These are phyloP conservation scores for Metschnikowia lunata DNA, from an alignment of 805 yeast species.

Conservation along the genomic window DNA sequence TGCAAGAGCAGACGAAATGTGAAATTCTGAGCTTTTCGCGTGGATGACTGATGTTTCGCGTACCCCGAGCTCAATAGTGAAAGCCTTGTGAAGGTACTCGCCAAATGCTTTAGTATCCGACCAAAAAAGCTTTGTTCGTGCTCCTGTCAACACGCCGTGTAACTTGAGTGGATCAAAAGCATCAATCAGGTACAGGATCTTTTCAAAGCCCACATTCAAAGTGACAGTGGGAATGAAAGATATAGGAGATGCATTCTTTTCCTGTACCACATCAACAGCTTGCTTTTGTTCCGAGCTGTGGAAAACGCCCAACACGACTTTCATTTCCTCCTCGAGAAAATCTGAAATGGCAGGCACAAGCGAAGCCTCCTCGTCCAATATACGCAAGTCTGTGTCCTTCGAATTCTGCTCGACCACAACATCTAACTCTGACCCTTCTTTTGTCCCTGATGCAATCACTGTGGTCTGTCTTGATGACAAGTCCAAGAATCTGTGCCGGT, in stretches of 20 bases:
- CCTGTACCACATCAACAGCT: not conserved
- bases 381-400: constrained; percentile 4
- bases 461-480: constrained; percentile 1
- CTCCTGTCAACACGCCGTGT: constrained; percentile 4
- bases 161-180: constrained; percentile 10
- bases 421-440: not conserved
- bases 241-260: not conserved
- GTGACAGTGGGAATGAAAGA: constrained; percentile 2
- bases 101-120: not conserved
- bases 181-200: constrained; percentile 2
- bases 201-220: constrained; percentile 2
- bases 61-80: constrained; percentile 17
- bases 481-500: not conserved
- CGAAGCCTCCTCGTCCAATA: constrained; percentile 5
- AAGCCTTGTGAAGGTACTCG: constrained; percentile 8
- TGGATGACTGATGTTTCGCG: constrained; percentile 18
- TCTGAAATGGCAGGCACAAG: not conserved
- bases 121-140: not conserved
- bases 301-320: not conserved
- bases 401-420: constrained; percentile 3
- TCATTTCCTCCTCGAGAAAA: constrained; percentile 1
- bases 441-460: constrained; percentile 3
- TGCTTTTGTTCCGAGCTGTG: not conserved
- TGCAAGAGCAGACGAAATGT: constrained; percentile 14
- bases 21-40: constrained; percentile 25